Conservation (phyloP, 208 protist species). For the Leishmania lainsoni region DNA sequence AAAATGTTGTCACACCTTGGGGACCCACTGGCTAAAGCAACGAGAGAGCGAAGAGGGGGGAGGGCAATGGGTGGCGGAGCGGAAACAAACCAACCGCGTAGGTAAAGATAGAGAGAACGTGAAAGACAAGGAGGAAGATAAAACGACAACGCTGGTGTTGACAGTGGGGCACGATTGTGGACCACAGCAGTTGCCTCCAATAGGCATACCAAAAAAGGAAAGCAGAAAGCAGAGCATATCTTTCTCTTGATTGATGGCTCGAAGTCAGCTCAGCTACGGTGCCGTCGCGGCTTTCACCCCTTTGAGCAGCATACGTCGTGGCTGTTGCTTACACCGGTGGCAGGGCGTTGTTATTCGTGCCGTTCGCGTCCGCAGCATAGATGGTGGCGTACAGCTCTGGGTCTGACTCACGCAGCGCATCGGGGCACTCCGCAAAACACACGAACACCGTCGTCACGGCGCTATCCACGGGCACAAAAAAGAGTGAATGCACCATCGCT, state of each 20-base stretch:
- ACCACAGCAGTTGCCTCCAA: background rate
- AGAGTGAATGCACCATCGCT: conserved; percentile 53
- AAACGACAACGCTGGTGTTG: background rate
- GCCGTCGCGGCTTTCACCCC: background rate
- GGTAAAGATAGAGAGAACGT: background rate
- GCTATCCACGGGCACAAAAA: conserved; percentile 76
- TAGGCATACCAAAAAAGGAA: background rate
- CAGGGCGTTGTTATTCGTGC: conserved; percentile 58
- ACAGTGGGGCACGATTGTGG: background rate
- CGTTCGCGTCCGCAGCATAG: conserved; percentile 52
- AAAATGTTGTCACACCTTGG: background rate
- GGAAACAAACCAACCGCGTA: background rate
- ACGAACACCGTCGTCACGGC: conserved; percentile 88
- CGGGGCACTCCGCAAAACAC: conserved; percentile 86
- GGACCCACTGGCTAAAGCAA: background rate
- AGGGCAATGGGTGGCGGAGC: background rate
- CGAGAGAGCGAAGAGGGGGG: background rate
- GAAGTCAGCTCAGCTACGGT: background rate
- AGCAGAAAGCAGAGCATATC: background rate
- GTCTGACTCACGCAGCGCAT: conserved; percentile 68
- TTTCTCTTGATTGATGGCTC: background rate
- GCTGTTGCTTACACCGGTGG: conserved; percentile 15
- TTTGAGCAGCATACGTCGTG: background rate
- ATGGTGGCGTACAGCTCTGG: conserved; percentile 72
- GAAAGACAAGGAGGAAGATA: conserved; percentile 2